Evolutionary conservation across 2,329 filamentous ascomycete genomes (phyloP).

Genomic region (Epichloe baconii): DNA sequence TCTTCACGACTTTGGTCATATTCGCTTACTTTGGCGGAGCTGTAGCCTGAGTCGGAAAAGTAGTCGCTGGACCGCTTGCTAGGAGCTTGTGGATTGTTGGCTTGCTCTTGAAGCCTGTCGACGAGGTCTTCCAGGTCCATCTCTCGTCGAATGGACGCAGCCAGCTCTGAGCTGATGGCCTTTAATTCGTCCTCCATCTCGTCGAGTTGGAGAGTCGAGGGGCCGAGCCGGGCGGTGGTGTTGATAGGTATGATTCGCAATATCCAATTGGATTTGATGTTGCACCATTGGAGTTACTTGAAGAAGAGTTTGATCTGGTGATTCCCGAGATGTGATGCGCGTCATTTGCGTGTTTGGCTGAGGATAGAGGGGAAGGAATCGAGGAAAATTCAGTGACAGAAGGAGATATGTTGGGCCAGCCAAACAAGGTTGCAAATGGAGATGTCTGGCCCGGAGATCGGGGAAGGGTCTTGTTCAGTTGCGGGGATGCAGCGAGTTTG

Average conservation of each 20-base stretch:
- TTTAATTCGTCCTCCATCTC: constrained; percentile 92
- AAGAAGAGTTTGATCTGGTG: constrained; percentile 1
- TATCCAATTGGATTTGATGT: constrained; percentile 33
- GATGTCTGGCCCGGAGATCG: constrained; percentile 37
- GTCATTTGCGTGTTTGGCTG: constrained; percentile 25
- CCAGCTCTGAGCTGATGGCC: constrained; percentile 85
- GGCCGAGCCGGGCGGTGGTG: constrained; percentile 28
- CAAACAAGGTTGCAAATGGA: constrained; percentile 40
- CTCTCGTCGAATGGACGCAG: constrained; percentile 82
- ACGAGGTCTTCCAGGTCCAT: constrained; percentile 94
- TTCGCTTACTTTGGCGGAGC: constrained; percentile 66
- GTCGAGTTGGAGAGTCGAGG: constrained; percentile 47
- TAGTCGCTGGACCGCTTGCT: constrained; percentile 87
- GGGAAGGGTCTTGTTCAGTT: constrained; percentile 41
- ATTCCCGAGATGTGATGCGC: constrained; percentile 10
- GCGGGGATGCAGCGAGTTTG: constrained; percentile 18
- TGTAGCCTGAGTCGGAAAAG: constrained; percentile 90
- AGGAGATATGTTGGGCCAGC: constrained; percentile 35
- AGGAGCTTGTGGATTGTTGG: constrained; percentile 39
- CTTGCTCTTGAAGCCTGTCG: constrained; percentile 73
- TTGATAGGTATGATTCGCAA: constrained; percentile 38
- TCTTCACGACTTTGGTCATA: constrained; percentile 52
- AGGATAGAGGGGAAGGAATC: constrained; percentile 38
- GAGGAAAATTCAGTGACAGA: constrained; percentile 39
- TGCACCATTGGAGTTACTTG: constrained; percentile 25